Base-by-base conservation (phyloP, 306 rosid species). In the Sicyos baderoa region DNA sequence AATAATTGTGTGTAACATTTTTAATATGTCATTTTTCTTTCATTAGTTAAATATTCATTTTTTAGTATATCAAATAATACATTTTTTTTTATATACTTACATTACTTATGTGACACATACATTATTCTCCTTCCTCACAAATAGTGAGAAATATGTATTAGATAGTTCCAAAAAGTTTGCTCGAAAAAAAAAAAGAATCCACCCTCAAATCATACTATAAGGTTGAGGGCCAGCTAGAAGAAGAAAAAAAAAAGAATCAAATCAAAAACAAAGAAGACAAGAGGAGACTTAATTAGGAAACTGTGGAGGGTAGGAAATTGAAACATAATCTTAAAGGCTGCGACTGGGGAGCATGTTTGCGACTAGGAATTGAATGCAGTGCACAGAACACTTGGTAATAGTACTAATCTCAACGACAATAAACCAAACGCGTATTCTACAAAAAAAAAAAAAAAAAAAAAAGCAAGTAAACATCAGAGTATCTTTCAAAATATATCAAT, bases 401-500 rank as follows among this genome's bases (percentile, higher is more conserved):
- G 61, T 55, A 17, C 22, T 35, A 9, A 59, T 32, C 66, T 59
- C 47, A 7, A 15, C 3, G 15, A 25, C 9, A 40, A 29, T 44
- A 65, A 44, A 65, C 50, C 70, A 12, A 6, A 25, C 44, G 63
- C 42, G 16, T 42, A 10, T 64, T 45, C 54, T 21, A 58, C 19
- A 44, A 12, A n/a, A n/a, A n/a, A n/a, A n/a, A n/a, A n/a, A n/a
- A n/a, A n/a, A n/a, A n/a, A n/a, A n/a, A n/a, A n/a, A n/a, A n/a
- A n/a, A 19, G 37, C 37, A 45, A 65, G 45, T 65, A 47, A 44
- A 22, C 71, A 66, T 44, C 70, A 44, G 70, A 40, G 53, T 17
- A 44, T 64, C 71, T 45, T 64, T 66, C 54, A 47, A 47, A 47
- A 66, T 65, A 64, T 64, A 22, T 47, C 42, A 2, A 66, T 45